Evolutionary conservation across 2,329 filamentous ascomycete genomes (phyloP), one percentile per base, ranked within the genome.

Genomic region (Fusarium mangiferae): DNA sequence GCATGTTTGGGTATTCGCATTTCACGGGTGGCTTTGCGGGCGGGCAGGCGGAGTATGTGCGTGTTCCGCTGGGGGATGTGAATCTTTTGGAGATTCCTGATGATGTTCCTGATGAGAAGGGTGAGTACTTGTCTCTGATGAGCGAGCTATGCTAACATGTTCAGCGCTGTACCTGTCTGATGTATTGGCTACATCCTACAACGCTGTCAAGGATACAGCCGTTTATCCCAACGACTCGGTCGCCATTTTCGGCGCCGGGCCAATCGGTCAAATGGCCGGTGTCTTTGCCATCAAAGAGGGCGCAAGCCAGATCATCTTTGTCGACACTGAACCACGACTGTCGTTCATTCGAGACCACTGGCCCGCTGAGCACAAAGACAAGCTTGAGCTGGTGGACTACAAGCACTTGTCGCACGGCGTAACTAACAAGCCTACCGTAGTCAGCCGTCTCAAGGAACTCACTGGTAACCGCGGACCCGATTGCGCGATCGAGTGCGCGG

Each of bases 1-100:
- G 90, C 24, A 91, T 93, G 73, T 93, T 93, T 77, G 91, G 92
- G 4, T 93, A 93, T 78, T 91, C 90, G 6, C 92, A 94, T 78
- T 94, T 97, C 79, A 95, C 93, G 0, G 94, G 94, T 12, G 95
- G 95, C 0, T 97, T 96, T 79, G 94, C 94, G 2, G 94, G 95
- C 55, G 94, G 94, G 0, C 95, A 97, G 82, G 93, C 94, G 8
- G 95, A 97, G 83, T 97, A 94, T 78, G 92, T 95, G 1, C 89
- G 94, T 13, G 94, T 97, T 13, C 94, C 95, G 0, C 89, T 91
- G 36, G 94, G 90, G 35, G 93, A 96, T 76, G 91, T 94, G 68
- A 97, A 97, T 79, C 85, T 97, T 28, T 86, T 97, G 18, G 90
- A 92, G 77, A 89, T 97, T 11, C 94, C 95, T 4, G 91, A 93